phyloP scores from a whole-genome alignment of 2,329 filamentous ascomycete genomes.

The Diaporthe vaccinii region DNA sequence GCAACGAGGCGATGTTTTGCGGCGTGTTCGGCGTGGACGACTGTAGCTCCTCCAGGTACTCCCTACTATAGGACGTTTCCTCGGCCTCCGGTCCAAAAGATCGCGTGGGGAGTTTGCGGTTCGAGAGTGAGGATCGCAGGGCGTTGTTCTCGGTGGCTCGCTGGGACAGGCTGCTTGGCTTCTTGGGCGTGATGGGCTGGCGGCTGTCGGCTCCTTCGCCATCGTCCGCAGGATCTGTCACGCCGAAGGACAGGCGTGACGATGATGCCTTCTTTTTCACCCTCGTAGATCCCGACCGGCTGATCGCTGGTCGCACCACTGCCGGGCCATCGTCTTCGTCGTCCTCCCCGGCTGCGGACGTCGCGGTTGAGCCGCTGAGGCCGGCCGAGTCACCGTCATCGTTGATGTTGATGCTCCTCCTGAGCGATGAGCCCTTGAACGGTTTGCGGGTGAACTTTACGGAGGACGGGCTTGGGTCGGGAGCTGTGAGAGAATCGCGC shows the following conservation, averaged over 20 bases:
- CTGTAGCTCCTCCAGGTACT: conserved; percentile 87
- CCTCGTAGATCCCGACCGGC: conserved; percentile 62
- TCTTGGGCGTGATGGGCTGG: conserved; percentile 67
- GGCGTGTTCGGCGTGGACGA: conserved; percentile 89
- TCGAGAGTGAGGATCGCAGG: conserved; percentile 57
- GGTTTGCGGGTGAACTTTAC: conserved; percentile 65
- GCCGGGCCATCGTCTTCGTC: conserved; percentile 62
- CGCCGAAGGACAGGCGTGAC: conserved; percentile 83
- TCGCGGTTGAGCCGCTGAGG: conserved; percentile 38
- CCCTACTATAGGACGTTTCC: conserved; percentile 85
- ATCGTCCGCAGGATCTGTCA: conserved; percentile 66
- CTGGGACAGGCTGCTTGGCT: conserved; percentile 53
- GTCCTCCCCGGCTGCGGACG: conserved; percentile 50
- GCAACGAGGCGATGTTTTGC: conserved; percentile 66
- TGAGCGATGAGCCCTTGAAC: conserved; percentile 69
- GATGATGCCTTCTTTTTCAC: conserved; percentile 82
- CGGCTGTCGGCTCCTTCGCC: conserved; percentile 60
- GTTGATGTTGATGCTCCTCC: conserved; percentile 66
- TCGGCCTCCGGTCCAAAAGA: conserved; percentile 73
- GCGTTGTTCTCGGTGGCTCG: conserved; percentile 53
- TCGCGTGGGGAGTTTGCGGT: conserved; percentile 67
- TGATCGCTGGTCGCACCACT: conserved; percentile 63
- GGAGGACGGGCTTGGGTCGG: conserved; percentile 51
- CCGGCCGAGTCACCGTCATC: conserved; percentile 50
- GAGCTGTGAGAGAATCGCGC: conserved; percentile 45